These are phyloP conservation scores for Apostasia ramifera DNA, from an alignment of 106 monocot species.

Conservation along the genomic window DNA sequence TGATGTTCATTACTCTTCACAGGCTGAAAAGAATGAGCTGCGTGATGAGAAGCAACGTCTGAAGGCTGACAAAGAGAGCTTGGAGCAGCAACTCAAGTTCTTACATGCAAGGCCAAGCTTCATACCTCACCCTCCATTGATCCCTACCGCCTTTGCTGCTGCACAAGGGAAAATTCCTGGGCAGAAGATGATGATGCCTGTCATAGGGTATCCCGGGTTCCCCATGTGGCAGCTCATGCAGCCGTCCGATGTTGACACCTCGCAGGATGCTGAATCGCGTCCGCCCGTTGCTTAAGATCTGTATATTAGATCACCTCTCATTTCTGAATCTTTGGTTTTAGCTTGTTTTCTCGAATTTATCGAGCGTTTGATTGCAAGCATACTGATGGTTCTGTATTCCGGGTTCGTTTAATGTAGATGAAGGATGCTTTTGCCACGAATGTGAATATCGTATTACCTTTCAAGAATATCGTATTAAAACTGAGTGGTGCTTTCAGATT, in stretches of 20 bases:
- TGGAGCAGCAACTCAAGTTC: constrained; percentile 62
- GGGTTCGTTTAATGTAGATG: too few relatives aligned
- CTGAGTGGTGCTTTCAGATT: too few relatives aligned
- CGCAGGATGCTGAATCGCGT: constrained; percentile 54
- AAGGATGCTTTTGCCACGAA: too few relatives aligned
- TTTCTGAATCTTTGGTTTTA: not conserved
- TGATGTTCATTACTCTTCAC: not conserved
- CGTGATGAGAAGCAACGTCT: constrained; percentile 69
- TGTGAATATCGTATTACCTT: too few relatives aligned
- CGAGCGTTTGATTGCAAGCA: not conserved
- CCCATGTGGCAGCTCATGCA: constrained; percentile 91
- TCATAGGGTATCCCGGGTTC: constrained; percentile 73
- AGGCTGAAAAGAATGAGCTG: constrained; percentile 62
- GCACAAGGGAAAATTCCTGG: constrained; percentile 34
- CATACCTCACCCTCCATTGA: constrained; percentile 29
- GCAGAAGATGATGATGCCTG: constrained; percentile 72
- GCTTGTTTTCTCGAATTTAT: not conserved
- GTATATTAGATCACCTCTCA: not conserved
- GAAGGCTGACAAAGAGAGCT: constrained; percentile 56
- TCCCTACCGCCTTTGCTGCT: constrained; percentile 58
- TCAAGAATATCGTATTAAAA: too few relatives aligned
- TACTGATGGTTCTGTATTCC: too few relatives aligned
- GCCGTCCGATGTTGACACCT: constrained; percentile 70
- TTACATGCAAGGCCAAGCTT: constrained; percentile 24
- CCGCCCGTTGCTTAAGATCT: constrained; percentile 60